Base-by-base conservation (phyloP, 192 early-diverging fungal species). In the Allomyces macrogynus region DNA sequence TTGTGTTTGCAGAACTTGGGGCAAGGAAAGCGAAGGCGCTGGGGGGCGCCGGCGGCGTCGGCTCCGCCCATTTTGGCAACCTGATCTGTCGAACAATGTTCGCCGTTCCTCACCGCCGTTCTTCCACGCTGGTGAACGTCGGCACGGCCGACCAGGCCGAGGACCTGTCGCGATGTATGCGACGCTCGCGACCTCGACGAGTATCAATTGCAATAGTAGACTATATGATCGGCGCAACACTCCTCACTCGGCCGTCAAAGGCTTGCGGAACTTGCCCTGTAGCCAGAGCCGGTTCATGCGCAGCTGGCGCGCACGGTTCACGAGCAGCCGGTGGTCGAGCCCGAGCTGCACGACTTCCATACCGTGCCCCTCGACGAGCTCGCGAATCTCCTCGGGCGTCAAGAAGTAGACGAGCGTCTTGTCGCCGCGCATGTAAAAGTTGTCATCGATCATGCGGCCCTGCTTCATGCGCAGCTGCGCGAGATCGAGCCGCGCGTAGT, bases 251-350 rank as follows among this genome's bases (percentile, higher is more conserved):
- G 32, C 32, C 32, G 32, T 40, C 4, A 82, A 64, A 61, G 83
- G 81, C 67, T 92, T 96, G 63, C 86, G 75, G 74, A 95, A 95
- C 78, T 97, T 97, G 32, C 87, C 92, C 74, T 99, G 97, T 23
- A 98, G 72, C 95, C 95, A 99, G 10, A 89, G 81, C 5, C 95
- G 78, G 75, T 95, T 94, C 97, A 99, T 99, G 70, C 95, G 96
- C 32, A 97, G 75, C 76, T 95, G 86, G 54, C 82, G 71, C 67
- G 82, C 72, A 49, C 97, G 79, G 74, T 99, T 98, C 60, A 98
- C 92, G 20, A 99, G 76, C 70, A 99, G 73, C 25, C 95, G 76
- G 42, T 90, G 77, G 67, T 98, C 97, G 0, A 95, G 84, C 16
- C 85, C 94, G 65, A 93, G 95, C 70, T 99, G 92, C 49, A 57